These are phyloP conservation scores for Aspergillus sp. DNA, from an alignment of 2,329 filamentous ascomycete genomes.

Conservation along the genomic window DNA sequence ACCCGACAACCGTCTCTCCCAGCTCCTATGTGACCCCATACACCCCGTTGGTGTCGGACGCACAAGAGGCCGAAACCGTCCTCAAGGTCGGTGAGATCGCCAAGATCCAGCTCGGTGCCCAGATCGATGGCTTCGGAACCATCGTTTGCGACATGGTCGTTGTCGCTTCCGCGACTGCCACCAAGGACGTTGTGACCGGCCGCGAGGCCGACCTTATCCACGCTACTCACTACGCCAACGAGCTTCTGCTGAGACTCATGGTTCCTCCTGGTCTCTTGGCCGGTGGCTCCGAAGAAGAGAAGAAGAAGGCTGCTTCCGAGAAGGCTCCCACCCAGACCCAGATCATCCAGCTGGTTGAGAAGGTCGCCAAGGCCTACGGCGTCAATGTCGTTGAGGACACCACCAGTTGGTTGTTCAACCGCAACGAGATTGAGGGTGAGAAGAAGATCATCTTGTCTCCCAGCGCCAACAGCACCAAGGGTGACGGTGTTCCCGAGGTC, in stretches of 20 bases:
- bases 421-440: slow-evolving; percentile 94
- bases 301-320: slow-evolving; percentile 78
- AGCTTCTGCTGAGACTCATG: slow-evolving; percentile 86
- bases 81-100: slow-evolving; percentile 82
- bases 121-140: slow-evolving; percentile 94
- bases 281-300: slow-evolving; percentile 84
- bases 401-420: slow-evolving; percentile 92
- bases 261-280: slow-evolving; percentile 83
- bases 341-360: slow-evolving; percentile 84
- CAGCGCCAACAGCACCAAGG: slow-evolving; percentile 75
- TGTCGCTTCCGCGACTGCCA: slow-evolving; percentile 58
- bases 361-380: slow-evolving; percentile 84
- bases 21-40: slow-evolving; percentile 94
- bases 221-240: slow-evolving; percentile 92
- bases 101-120: slow-evolving; percentile 98
- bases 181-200: slow-evolving; percentile 63
- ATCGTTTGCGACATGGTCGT: slow-evolving; percentile 93
- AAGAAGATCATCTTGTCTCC: slow-evolving; percentile 92
- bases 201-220: slow-evolving; percentile 81
- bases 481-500: slow-evolving; percentile 81
- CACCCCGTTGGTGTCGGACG: slow-evolving; percentile 83
- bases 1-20: slow-evolving; percentile 93
- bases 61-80: slow-evolving; percentile 72
- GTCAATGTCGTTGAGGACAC: slow-evolving; percentile 96
- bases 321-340: slow-evolving; percentile 81